Evolutionary conservation across 192 early-diverging fungal species (phyloP).

Genomic region (Pecoramyces ruminantium): DNA sequence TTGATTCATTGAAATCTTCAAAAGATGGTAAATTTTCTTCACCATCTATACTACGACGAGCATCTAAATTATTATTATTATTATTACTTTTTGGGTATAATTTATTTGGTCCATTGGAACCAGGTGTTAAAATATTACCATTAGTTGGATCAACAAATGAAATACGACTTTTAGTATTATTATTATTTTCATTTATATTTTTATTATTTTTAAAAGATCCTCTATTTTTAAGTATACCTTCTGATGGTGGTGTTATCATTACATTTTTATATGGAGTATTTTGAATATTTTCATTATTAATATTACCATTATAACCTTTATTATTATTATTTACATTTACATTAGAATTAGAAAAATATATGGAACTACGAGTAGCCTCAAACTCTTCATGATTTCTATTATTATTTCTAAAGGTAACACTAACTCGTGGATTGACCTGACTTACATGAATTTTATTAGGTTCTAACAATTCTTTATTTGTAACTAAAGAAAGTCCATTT

Average conservation of each 20-base stretch:
- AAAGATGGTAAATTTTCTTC: not conserved
- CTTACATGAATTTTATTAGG: not conserved
- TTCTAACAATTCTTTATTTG: not conserved
- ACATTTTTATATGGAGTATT: not conserved
- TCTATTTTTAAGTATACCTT: not conserved
- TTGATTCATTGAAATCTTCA: not conserved
- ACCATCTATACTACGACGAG: not conserved
- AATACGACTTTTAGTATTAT: not conserved
- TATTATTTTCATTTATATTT: not conserved
- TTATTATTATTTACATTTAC: no score
- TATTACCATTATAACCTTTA: no score
- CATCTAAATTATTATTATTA: not conserved
- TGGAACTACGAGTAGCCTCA: no score
- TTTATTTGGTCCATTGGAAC: not conserved
- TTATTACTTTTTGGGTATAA: not conserved
- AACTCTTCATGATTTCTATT: no score
- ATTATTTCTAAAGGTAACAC: not conserved
- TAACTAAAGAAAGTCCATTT: no score
- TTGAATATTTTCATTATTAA: no score
- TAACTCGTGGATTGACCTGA: not conserved
- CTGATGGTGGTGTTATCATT: not conserved
- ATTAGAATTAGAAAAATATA: no score
- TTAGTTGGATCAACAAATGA: not conserved
- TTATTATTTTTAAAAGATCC: not conserved
- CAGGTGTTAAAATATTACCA: not conserved